Conservation (phyloP, 1,284 basidiomycete genomes). For the Agroathelia rolfsii region DNA sequence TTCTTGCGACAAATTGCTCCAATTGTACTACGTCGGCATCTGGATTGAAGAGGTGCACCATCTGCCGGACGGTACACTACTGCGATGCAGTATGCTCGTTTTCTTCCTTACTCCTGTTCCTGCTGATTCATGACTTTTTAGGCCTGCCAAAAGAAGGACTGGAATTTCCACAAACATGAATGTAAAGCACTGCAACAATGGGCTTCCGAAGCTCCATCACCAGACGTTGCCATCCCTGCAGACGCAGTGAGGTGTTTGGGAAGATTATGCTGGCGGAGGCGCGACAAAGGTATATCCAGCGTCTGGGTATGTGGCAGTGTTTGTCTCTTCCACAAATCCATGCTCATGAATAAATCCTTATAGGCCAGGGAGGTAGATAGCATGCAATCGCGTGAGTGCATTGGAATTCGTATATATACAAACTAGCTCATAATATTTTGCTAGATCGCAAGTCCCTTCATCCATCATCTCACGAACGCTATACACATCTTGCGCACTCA, state of each 20-base stretch:
- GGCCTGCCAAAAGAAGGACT: conserved; percentile 73
- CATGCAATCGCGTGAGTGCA: conserved; percentile 67
- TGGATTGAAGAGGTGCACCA: conserved; percentile 56
- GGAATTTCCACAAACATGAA: conserved; percentile 69
- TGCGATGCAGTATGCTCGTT: conserved; percentile 50
- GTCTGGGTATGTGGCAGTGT: conserved; percentile 51
- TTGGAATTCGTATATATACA: background rate
- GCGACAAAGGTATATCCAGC: conserved; percentile 43
- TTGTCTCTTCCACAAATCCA: conserved; percentile 2
- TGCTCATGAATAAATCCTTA: conserved; percentile 4
- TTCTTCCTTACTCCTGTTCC: conserved; percentile 8
- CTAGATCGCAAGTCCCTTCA: conserved; percentile 43
- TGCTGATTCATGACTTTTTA: conserved; percentile 23
- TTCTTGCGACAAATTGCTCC: conserved; percentile 58
- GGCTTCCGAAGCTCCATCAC: conserved; percentile 37
- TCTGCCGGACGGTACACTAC: conserved; percentile 62
- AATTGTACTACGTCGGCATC: conserved; percentile 39
- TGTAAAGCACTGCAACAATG: conserved; percentile 60
- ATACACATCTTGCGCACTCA: conserved; percentile 61
- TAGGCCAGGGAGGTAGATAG: conserved; percentile 58
- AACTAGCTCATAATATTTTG: conserved; percentile 8
- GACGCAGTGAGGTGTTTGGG: conserved; percentile 73
- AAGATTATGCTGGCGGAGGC: conserved; percentile 60
- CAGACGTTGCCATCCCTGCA: conserved; percentile 43
- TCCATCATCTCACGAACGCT: conserved; percentile 38